These are phyloP conservation scores for Garcileccinum viscosum DNA, from an alignment of 1,284 basidiomycete species.

Conservation along the genomic window DNA sequence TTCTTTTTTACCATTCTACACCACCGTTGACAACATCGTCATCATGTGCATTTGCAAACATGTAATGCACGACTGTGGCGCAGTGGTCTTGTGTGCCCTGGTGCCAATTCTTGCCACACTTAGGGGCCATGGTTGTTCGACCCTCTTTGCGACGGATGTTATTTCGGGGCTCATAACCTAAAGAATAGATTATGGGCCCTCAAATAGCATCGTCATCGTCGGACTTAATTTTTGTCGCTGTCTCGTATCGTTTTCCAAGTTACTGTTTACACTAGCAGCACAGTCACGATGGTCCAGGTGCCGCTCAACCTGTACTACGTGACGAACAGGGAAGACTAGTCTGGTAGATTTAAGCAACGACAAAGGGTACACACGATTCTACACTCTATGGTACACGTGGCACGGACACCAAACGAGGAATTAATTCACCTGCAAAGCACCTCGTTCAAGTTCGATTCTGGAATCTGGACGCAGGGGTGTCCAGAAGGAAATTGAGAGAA, in stretches of 20 bases:
- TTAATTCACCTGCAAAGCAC: slow-evolving; percentile 4
- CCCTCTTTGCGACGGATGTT: slow-evolving; percentile 17
- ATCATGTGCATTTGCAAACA: too few species aligned
- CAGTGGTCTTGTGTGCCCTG: background rate
- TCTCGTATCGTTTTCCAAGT: slow-evolving; percentile 15
- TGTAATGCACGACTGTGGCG: slow-evolving; percentile 1
- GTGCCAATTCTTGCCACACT: background rate
- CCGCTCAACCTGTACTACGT: too few species aligned
- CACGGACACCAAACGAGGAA: slow-evolving; percentile 2
- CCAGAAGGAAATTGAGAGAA: background rate
- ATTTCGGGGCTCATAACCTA: slow-evolving; percentile 40
- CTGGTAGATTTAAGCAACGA: slow-evolving; percentile 21
- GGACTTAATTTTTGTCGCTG: slow-evolving; percentile 1
- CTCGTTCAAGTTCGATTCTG: slow-evolving; percentile 14
- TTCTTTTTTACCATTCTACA: too few species aligned
- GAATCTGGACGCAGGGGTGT: background rate
- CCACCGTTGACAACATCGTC: too few species aligned
- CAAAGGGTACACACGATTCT: slow-evolving; percentile 33
- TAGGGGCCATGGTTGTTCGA: slow-evolving; percentile 9
- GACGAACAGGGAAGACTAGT: background rate
- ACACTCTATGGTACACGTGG: slow-evolving; percentile 36
- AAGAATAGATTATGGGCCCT: slow-evolving; percentile 19
- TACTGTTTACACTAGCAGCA: too few species aligned
- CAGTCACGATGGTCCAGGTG: too few species aligned
- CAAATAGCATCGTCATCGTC: slow-evolving; percentile 23